Evolutionary conservation across 2,329 filamentous ascomycete species (phyloP).

Genomic region (Claviceps maximensis): DNA sequence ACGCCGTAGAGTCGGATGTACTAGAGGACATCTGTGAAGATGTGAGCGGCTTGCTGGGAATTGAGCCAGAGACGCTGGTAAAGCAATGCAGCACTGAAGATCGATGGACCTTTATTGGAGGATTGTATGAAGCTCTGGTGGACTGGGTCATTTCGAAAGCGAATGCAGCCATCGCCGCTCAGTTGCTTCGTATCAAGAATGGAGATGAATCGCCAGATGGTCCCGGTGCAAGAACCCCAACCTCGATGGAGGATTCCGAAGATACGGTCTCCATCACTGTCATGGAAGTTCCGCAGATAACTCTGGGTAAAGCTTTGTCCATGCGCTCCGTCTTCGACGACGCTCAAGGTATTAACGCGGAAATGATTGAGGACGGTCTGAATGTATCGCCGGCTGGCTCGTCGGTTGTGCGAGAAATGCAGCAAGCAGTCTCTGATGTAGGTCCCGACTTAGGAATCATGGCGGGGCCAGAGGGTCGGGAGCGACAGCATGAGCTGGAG

Average conservation of each 20-base stretch:
- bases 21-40: constrained; percentile 84
- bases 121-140: constrained; percentile 84
- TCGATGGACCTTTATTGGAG: constrained; percentile 66
- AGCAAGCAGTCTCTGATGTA: constrained; percentile 62
- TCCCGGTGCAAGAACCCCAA: constrained; percentile 47
- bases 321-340: constrained; percentile 91
- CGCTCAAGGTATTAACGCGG: constrained; percentile 78
- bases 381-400: constrained; percentile 60
- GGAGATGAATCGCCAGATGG: constrained; percentile 57
- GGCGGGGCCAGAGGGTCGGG: constrained; percentile 51
- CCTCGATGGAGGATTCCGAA: constrained; percentile 54
- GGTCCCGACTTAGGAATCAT: constrained; percentile 69
- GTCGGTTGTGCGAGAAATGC: constrained; percentile 79
- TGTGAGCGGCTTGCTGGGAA: constrained; percentile 69
- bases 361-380: constrained; percentile 94
- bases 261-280: constrained; percentile 86
- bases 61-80: constrained; percentile 73
- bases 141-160: constrained; percentile 89
- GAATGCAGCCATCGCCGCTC: constrained; percentile 67
- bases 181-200: constrained; percentile 55
- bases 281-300: constrained; percentile 69
- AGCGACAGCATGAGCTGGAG: constrained; percentile 68
- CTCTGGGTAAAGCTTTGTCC: constrained; percentile 74
- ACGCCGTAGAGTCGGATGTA: constrained; percentile 69
- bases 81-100: constrained; percentile 75